A percentile compares a stretch with the other conserved stretches of the same genome.
These are phyloP conservation scores for Solanum hybrid DNA, from an alignment of 305 asterid species.

Conservation along the genomic window DNA sequence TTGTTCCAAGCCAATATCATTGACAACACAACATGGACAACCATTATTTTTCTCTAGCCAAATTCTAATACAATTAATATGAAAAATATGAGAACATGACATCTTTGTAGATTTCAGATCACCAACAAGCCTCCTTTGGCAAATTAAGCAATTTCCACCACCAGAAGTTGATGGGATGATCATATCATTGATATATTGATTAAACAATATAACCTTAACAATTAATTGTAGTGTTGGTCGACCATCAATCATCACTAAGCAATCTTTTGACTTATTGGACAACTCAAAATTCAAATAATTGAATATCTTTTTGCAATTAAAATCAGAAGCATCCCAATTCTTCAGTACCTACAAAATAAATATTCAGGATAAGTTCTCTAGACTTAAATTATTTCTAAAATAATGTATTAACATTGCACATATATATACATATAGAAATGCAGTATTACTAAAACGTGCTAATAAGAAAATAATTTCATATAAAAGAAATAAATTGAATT, in stretches of 20 bases:
- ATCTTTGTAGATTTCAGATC: not conserved
- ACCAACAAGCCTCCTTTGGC: not conserved
- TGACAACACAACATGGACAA: not conserved
- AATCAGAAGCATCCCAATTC: not conserved
- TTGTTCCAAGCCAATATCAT: not conserved
- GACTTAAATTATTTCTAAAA: not conserved
- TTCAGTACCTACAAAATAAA: not conserved
- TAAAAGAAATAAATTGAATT: not conserved
- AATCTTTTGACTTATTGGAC: not conserved
- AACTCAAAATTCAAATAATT: not conserved
- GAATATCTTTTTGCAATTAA: not conserved
- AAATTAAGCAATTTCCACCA: not conserved
- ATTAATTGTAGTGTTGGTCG: not conserved
- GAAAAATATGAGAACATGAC: not conserved
- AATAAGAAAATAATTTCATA: not conserved
- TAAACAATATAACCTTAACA: not conserved
- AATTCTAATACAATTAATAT: not conserved
- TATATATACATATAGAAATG: not conserved
- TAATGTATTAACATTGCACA: not conserved
- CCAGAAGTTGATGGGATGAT: not conserved
- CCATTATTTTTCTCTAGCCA: not conserved
- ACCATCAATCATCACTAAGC: not conserved
- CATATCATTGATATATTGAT: not conserved
- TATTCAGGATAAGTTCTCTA: not conserved
- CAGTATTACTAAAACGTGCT: not conserved